phyloP scores from a whole-genome alignment of 495 filamentous ascomycete genomes.

The Podospora tetraspora region DNA sequence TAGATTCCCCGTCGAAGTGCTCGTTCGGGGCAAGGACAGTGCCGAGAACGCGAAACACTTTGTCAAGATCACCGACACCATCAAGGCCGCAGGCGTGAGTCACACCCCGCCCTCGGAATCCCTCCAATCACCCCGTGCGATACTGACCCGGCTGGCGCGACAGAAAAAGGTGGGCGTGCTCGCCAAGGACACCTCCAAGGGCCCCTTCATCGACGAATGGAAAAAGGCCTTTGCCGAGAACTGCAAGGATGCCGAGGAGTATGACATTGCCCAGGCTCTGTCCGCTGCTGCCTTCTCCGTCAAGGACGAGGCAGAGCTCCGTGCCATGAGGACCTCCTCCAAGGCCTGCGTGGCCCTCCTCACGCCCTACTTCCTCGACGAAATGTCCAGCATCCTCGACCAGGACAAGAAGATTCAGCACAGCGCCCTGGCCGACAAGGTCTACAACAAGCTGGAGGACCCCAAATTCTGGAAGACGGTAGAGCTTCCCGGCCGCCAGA shows the following conservation, averaged over 20 bases:
- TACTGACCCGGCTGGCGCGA: conserved; percentile 18
- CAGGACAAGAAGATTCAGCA: conserved; percentile 96
- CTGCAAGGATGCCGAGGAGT: conserved; percentile 78
- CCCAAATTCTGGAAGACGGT: conserved; percentile 84
- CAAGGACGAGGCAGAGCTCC: conserved; percentile 93
- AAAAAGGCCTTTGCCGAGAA: conserved; percentile 70
- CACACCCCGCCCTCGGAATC: conserved; percentile 13
- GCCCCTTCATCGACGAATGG: conserved; percentile 95
- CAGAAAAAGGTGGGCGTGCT: conserved; percentile 87
- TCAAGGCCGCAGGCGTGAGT: conserved; percentile 82
- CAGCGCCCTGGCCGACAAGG: conserved; percentile 70
- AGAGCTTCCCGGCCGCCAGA: conserved; percentile 58
- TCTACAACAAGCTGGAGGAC: conserved; percentile 87
- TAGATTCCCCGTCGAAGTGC: conserved; percentile 81
- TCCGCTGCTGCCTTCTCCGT: conserved; percentile 82
- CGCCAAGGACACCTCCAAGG: conserved; percentile 73
- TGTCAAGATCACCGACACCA: conserved; percentile 70
- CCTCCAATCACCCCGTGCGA: background rate
- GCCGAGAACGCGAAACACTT: conserved; percentile 85
- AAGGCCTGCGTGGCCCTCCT: conserved; percentile 87
- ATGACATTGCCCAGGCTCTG: conserved; percentile 77
- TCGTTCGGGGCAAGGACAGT: conserved; percentile 83
- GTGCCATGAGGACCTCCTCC: conserved; percentile 86
- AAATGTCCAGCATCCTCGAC: conserved; percentile 93
- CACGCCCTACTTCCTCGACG: conserved; percentile 91